Base-by-base conservation (phyloP, 768 basidiomycete species). In the Russula brevipes region DNA sequence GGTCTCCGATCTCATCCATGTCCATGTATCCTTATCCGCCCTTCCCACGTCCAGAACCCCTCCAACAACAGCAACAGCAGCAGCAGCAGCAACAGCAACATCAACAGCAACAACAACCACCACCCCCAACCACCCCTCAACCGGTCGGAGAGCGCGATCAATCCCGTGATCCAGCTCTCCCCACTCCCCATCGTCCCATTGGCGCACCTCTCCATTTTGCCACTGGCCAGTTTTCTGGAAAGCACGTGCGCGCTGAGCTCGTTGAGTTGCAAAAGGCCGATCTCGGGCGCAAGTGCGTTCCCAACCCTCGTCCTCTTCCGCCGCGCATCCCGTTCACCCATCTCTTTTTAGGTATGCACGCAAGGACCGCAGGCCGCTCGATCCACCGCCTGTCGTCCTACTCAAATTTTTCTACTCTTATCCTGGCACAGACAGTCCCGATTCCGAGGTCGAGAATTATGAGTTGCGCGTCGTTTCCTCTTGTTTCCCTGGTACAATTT, bases 191-290 rank as follows among this genome's bases (percentile, higher is more conserved):
- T 50, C 59, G 59, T 39, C 4, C 12, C 24, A 72, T 74, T 42
- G 73, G 73, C 30, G 57, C 57, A 33, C 71, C 69, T 17, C 68
- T 73, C 55, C 54, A 62, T 19, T 74, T 73, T 35, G 54, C 66
- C 24, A 66, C 66, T 16, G 73, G 73, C 17, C 73, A 73, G 57
- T 71, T 73, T 60, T 61, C 66, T 47, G 73, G 73, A 31, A 69
- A 68, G 61, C 70, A 70, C 8, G 66, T 73, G 31, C 61, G 69
- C 19, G 69, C 69, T 45, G 61, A 70, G 59, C 67, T 63, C 59
- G 56, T 66, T 60, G 74, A 70, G 51, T 38, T 67, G 36, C 74
- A 75, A 64, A 75, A 73, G 54, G 72, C 73, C 8, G 72, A 74
- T 69, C 66, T 75, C 16, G 74, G 73, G 1, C 58, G 73, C 45